Base-by-base conservation (phyloP, 495 filamentous ascomycete genomes). In the Penicillium egyptiacum region DNA sequence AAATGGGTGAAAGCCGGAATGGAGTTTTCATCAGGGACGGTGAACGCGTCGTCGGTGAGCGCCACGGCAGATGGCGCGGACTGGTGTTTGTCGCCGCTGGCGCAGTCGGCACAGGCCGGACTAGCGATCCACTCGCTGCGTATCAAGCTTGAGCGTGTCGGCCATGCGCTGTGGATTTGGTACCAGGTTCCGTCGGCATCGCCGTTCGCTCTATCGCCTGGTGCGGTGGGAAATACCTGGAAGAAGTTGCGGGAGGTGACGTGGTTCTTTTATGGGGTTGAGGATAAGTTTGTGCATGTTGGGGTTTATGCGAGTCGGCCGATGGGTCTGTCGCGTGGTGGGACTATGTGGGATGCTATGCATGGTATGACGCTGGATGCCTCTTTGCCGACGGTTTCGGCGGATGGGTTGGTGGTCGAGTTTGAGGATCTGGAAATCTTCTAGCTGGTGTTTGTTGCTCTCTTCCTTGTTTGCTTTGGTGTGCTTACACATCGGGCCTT, bases 1-100 rank as follows among this genome's bases (percentile, higher is more conserved):
- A 84, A 83, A 76, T 84, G 81, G 81, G 81, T 84, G 53, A 84
- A 84, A 68, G 80, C 81, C 17, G 79, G 80, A 10, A 78, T 83
- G 70, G 80, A 83, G 50, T 83, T 83, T 65, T 77, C 72, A 17
- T 79, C 76, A 9, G 79, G 78, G 7, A 73, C 73, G 0, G 71
- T 80, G 42, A 80, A 83, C 55, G 79, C 80, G 1, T 80, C 79
- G 14, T 81, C 80, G 2, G 80, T 83, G 19, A 79, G 76, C 60
- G 81, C 81, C 17, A 83, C 81, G 5, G 70, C 75, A 5, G 81
- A 84, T 57, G 81, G 81, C 10, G 81, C 81, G 5, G 81, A 84
- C 63, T 83, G 80, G 79, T 79, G 78, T 33, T 61, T 81, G 25
- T 77, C 81, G 10, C 75, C 80, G n/a, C 68, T 83, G 7, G 50